These are phyloP conservation scores for Pisolithus microcarpus DNA, from an alignment of 768 basidiomycete species.

Conservation along the genomic window DNA sequence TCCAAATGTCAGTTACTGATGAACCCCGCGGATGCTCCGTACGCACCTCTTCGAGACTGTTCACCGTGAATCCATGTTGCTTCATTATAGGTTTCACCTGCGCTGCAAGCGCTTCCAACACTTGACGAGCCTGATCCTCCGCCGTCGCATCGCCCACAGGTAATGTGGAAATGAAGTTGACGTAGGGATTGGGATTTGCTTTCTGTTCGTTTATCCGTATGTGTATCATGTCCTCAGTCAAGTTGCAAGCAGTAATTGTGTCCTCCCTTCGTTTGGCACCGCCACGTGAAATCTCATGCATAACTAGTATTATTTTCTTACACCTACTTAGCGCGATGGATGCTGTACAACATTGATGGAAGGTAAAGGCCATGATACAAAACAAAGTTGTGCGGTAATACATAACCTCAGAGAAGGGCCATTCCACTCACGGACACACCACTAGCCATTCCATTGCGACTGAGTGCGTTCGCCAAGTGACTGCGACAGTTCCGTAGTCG, in stretches of 20 bases:
- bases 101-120: slow-evolving; percentile 72
- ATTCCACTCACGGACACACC: slow-evolving; percentile 9
- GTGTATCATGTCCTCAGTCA: slow-evolving; percentile 52
- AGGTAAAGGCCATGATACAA: background rate
- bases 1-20: background rate
- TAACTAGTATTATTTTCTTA: too few relatives aligned
- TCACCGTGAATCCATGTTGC: slow-evolving; percentile 63
- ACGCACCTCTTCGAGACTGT: slow-evolving; percentile 74
- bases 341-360: too few relatives aligned
- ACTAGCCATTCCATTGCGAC: slow-evolving; percentile 18
- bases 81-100: slow-evolving; percentile 85
- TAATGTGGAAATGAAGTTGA: slow-evolving; percentile 70
- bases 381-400: too few relatives aligned
- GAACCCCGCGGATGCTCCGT: background rate
- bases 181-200: slow-evolving; percentile 63
- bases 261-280: too few relatives aligned
- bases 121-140: slow-evolving; percentile 60
- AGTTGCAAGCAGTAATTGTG: background rate
- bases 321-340: too few relatives aligned
- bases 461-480: slow-evolving; percentile 47
- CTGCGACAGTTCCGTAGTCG: slow-evolving; percentile 52
- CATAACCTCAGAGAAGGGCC: background rate
- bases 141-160: slow-evolving; percentile 34
- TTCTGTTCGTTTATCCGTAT: slow-evolving; percentile 62
- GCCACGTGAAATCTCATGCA: too few relatives aligned